phyloP scores from a whole-genome alignment of 768 basidiomycete species.

The Lactarius deliciosus region DNA sequence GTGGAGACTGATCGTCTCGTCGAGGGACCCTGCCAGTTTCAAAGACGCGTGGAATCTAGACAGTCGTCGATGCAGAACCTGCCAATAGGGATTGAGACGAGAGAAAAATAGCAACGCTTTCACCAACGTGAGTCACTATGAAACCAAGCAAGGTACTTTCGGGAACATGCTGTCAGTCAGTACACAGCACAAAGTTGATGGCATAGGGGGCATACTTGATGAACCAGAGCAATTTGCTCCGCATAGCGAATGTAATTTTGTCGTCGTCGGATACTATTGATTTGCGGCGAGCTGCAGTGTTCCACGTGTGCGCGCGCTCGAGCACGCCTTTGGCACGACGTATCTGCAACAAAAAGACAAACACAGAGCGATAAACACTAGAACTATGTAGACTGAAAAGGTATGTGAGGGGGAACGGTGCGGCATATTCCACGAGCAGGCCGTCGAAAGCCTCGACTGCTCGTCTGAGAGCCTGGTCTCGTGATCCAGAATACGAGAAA shows the following conservation, averaged over 20 bases:
- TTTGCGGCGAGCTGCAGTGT: conserved; percentile 38
- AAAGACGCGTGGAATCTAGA: conserved; percentile 58
- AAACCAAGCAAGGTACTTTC: conserved; percentile 65
- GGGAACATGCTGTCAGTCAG: conserved; percentile 4
- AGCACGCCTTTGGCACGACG: conserved; percentile 68
- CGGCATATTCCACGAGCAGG: conserved; percentile 71
- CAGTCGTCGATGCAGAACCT: conserved; percentile 72
- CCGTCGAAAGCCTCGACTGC: conserved; percentile 68
- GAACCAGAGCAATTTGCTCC: conserved; percentile 80
- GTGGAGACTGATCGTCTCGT: conserved; percentile 72
- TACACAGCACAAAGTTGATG: background rate
- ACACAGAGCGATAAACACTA: conserved; percentile 62
- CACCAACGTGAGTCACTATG: conserved; percentile 65
- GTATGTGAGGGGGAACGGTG: conserved; percentile 80
- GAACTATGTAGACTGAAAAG: conserved; percentile 61
- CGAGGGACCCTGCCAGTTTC: conserved; percentile 57
- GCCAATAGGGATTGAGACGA: conserved; percentile 2
- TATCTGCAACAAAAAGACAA: conserved; percentile 72
- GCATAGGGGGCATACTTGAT: conserved; percentile 59
- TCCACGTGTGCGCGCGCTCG: conserved; percentile 66
- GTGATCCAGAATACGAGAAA: conserved; percentile 60
- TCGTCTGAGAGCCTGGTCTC: conserved; percentile 46
- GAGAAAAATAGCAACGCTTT: background rate
- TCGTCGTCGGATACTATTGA: conserved; percentile 47
- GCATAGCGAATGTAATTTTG: conserved; percentile 74